Evolutionary conservation across 352 stramenopile species (phyloP), one percentile per base, ranked within the genome.

Genomic region (Globisporangium polare): DNA sequence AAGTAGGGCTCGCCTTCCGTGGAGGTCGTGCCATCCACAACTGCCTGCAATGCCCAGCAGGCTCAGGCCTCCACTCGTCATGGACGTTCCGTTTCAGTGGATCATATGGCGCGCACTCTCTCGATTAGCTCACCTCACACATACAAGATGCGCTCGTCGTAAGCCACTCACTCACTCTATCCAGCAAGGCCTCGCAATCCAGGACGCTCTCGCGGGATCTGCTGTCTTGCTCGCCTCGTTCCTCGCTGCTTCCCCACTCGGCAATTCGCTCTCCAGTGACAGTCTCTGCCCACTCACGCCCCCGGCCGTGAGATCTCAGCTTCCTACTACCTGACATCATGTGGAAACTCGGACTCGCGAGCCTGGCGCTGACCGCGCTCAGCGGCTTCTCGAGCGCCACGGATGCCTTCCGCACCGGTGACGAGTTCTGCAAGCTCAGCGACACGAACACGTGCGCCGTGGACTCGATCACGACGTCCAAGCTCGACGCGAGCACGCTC

Each of bases 371-470:
- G 27, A 57, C 39, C 46, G 45, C 66, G 7, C 24, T 68, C 47
- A 47, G 13, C 20, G 42, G 42, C n/a, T 43, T 66, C 52, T 39
- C 55, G 27, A 54, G 46, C 27, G n/a, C n/a, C n/a, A n/a, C n/a
- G n/a, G 46, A 65, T 33, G 69, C 76, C 8, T 52, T 51, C 52
- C 78, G 78, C 37, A 63, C 72, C 5, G 73, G 69, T 15, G 80
- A 90, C 61, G 73, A 83, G 46, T 69, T 72, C 29, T 92, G 82
- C 65, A 59, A 82, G 45, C 73, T 92, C 47, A 77, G 56, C 54
- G 63, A 72, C 52, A 62, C 69, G 37, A 89, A 77, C 62, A 47
- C 72, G 9, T 91, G 82, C 58, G 58, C 60, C 1, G 49, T 89
- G 17, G 75, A 87, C 53, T 55, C 78, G 45, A 75, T 91, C 65